Conservation (phyloP, 805 yeast species). For the Nakazawaea wyomingensis region DNA sequence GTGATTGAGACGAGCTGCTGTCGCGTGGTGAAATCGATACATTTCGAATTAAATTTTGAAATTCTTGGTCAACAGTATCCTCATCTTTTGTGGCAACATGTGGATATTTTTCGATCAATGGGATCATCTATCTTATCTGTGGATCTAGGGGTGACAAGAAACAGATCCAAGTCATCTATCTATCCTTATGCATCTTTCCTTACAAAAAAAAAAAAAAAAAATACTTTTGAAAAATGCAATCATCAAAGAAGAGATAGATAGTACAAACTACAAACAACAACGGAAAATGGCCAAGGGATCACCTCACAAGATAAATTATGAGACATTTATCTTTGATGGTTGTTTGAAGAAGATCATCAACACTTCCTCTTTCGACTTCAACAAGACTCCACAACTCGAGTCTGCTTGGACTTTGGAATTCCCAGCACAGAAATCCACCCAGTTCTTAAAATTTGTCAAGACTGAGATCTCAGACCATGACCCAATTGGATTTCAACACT, state of each 20-base stretch:
- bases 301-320: constrained; percentile 35
- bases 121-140: background rate
- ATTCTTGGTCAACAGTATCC: background rate
- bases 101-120: constrained; percentile 2
- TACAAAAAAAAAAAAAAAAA: constrained; percentile 5
- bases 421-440: constrained; percentile 29
- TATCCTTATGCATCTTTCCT: too few species aligned
- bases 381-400: constrained; percentile 24
- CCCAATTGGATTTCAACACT: constrained; percentile 29
- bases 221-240: background rate
- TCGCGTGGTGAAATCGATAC: background rate
- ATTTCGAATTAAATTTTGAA: background rate
- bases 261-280: too few species aligned
- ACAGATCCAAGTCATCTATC: too few species aligned
- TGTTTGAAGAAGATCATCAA: constrained; percentile 32
- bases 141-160: too few species aligned
- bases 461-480: constrained; percentile 20
- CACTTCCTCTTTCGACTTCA: constrained; percentile 21
- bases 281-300: background rate
- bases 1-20: background rate
- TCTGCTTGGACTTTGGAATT: constrained; percentile 41
- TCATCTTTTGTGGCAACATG: background rate
- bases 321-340: constrained; percentile 32
- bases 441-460: constrained; percentile 21
- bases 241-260: too few species aligned